These are phyloP conservation scores for Microascus cirrosus DNA, from an alignment of 2,329 filamentous ascomycete species.

Conservation along the genomic window DNA sequence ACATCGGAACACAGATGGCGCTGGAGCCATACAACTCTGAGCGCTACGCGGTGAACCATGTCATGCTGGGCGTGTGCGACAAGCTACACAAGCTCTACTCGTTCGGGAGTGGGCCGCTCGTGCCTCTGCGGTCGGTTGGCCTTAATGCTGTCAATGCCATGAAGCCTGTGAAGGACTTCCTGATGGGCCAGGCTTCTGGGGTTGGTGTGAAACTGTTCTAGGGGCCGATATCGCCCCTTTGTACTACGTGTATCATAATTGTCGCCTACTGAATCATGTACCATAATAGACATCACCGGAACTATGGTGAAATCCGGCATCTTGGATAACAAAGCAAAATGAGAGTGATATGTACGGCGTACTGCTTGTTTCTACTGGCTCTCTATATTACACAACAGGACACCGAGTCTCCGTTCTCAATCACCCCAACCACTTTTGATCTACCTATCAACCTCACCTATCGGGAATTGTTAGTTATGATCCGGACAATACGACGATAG, in stretches of 20 bases:
- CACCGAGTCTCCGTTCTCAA: slow-evolving; percentile 5
- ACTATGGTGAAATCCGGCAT: background rate
- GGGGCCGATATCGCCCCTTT: background rate
- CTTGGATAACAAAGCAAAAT: slow-evolving; percentile 3
- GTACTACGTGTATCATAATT: slow-evolving; percentile 5
- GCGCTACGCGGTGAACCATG: slow-evolving; percentile 71
- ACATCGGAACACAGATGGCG: slow-evolving; percentile 68
- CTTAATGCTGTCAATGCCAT: slow-evolving; percentile 65
- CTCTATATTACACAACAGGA: slow-evolving; percentile 15
- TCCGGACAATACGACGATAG: background rate
- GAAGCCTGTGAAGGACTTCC: slow-evolving; percentile 65
- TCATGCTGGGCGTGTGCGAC: slow-evolving; percentile 70
- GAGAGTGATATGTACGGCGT: slow-evolving; percentile 13
- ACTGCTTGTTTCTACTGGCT: slow-evolving; percentile 11
- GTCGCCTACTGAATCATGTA: slow-evolving; percentile 6
- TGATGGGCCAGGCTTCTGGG: slow-evolving; percentile 66
- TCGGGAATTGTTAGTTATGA: slow-evolving; percentile 19
- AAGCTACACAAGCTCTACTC: slow-evolving; percentile 89
- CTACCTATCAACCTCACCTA: slow-evolving; percentile 53
- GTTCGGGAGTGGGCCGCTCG: slow-evolving; percentile 66
- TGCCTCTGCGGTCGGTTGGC: slow-evolving; percentile 68
- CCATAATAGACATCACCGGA: slow-evolving; percentile 5
- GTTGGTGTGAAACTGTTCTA: slow-evolving; percentile 35
- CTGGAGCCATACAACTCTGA: slow-evolving; percentile 74
- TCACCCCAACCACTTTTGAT: slow-evolving; percentile 2